A percentile compares a stretch with the other conserved stretches of the same genome.
phyloP scores from a whole-genome alignment of 106 monocot genomes.

The Xerophyta viscosa region DNA sequence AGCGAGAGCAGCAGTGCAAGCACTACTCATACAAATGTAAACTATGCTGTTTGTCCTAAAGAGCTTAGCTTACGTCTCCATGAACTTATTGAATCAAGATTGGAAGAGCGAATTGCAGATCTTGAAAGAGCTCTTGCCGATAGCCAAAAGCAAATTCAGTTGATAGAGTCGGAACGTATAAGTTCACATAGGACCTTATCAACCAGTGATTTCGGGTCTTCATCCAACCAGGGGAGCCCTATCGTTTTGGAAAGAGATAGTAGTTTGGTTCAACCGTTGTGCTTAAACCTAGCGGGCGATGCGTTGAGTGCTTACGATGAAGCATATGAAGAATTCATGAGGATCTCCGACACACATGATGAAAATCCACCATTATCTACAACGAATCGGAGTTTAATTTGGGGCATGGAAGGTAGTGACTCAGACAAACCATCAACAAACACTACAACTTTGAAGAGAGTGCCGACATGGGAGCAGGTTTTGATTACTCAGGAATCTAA shows the following conservation, averaged over 20 bases:
- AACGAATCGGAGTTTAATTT: slow-evolving; percentile 11
- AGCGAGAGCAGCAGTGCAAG: slow-evolving; percentile 8
- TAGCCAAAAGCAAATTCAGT: slow-evolving; percentile 30
- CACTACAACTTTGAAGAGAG: neutral
- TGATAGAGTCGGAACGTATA: slow-evolving; percentile 20
- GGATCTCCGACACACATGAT: slow-evolving; percentile 8
- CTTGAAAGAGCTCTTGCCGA: slow-evolving; percentile 49
- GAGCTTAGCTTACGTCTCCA: slow-evolving; percentile 72
- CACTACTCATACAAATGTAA: slow-evolving; percentile 22
- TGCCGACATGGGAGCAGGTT: slow-evolving; percentile 13
- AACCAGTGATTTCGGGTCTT: slow-evolving; percentile 38
- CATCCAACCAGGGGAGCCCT: slow-evolving; percentile 37
- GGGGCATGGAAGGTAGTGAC: slow-evolving; percentile 16
- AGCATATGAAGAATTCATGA: slow-evolving; percentile 60
- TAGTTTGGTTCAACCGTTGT: slow-evolving; percentile 20
- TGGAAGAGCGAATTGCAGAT: slow-evolving; percentile 63
- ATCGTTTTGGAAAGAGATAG: slow-evolving; percentile 4
- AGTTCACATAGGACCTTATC: slow-evolving; percentile 27
- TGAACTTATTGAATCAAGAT: slow-evolving; percentile 48
- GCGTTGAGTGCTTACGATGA: slow-evolving; percentile 68
- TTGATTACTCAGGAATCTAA: neutral
- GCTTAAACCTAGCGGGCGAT: slow-evolving; percentile 55
- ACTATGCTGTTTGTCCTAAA: slow-evolving; percentile 68
- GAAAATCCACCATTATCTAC: slow-evolving; percentile 5
- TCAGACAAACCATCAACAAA: neutral